These are phyloP conservation scores for Talaromyces sp. DNA, from an alignment of 2,329 filamentous ascomycete species.

Conservation along the genomic window DNA sequence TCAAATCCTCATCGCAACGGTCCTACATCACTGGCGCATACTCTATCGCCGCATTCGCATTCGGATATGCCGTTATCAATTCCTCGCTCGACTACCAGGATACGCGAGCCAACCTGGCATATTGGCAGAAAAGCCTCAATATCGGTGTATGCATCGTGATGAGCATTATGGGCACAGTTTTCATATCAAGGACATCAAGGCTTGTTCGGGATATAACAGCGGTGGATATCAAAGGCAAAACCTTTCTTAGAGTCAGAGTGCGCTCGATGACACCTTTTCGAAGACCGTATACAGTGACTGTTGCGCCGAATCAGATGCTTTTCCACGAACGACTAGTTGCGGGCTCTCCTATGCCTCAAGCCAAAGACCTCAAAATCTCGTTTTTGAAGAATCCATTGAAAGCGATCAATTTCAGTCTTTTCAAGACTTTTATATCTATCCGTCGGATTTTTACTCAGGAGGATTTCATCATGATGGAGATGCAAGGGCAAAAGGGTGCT, in stretches of 20 bases:
- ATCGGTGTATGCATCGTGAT: constrained; percentile 59
- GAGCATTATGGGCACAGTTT: constrained; percentile 58
- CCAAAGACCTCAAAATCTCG: constrained; percentile 23
- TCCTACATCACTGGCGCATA: constrained; percentile 62
- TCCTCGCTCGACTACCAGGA: constrained; percentile 50
- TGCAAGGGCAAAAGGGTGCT: constrained; percentile 34
- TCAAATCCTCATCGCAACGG: constrained; percentile 63
- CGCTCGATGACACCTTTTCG: constrained; percentile 38
- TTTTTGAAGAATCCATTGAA: constrained; percentile 35
- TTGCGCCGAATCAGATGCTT: constrained; percentile 32
- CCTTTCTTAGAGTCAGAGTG: constrained; percentile 35
- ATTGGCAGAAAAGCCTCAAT: constrained; percentile 59
- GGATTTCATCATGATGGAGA: constrained; percentile 38
- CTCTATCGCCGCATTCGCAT: constrained; percentile 53
- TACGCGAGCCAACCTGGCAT: constrained; percentile 51
- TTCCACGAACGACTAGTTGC: constrained; percentile 35
- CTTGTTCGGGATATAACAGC: constrained; percentile 60
- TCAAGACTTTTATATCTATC: constrained; percentile 33
- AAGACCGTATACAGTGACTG: constrained; percentile 35
- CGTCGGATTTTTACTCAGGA: constrained; percentile 41
- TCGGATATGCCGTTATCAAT: constrained; percentile 52
- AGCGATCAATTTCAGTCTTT: constrained; percentile 30
- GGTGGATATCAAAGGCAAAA: constrained; percentile 36
- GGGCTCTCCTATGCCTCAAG: constrained; percentile 20
- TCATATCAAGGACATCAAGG: constrained; percentile 56